A percentile compares a stretch with the other conserved stretches of the same genome.
These are phyloP conservation scores for Syzygium oleosum DNA, from an alignment of 345 rosid genomes.

Conservation along the genomic window DNA sequence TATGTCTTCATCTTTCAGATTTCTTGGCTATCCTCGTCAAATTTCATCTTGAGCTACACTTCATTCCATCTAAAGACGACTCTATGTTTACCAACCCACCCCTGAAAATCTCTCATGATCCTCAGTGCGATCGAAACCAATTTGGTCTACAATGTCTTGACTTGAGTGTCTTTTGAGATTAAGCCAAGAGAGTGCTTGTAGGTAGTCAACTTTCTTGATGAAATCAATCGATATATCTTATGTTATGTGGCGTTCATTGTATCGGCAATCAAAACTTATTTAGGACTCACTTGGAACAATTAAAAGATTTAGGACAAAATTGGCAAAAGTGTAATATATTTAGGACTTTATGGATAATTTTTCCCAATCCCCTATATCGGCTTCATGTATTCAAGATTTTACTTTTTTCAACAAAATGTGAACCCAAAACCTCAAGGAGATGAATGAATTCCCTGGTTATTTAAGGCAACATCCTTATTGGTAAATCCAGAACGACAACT, in stretches of 20 bases:
- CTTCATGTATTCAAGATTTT: no score
- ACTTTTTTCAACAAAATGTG: not conserved
- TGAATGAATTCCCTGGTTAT: not conserved
- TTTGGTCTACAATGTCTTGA: not conserved
- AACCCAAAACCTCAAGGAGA: no score
- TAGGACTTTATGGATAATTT: no score
- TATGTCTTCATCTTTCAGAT: not conserved
- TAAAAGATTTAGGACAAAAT: no score
- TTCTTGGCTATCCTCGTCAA: not conserved
- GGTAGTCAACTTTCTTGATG: not conserved
- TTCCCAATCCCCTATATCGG: no score
- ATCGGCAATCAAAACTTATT: not conserved
- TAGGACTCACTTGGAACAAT: no score
- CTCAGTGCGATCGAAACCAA: not conserved
- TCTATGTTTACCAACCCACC: not conserved
- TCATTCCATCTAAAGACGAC: not conserved
- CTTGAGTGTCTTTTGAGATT: not conserved
- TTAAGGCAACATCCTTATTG: not conserved
- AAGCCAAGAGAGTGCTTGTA: not conserved
- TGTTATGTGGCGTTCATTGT: not conserved
- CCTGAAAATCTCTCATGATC: not conserved
- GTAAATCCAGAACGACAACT: not conserved
- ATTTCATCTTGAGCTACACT: not conserved
- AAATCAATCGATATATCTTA: not conserved
- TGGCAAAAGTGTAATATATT: no score